Conservation (phyloP, 164 flowering plant species). For the Akebia trifoliata region DNA sequence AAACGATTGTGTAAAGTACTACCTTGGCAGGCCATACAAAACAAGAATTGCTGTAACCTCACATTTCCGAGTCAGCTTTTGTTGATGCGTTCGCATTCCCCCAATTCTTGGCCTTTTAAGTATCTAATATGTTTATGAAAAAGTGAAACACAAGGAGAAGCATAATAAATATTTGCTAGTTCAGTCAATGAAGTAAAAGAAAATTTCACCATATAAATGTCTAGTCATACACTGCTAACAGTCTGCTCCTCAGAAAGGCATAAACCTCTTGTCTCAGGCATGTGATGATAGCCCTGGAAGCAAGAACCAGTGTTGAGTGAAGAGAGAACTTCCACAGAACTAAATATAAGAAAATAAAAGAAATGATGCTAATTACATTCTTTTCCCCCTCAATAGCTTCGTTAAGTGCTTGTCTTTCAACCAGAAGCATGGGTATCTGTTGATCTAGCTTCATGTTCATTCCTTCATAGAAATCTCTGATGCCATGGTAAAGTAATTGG, state of each 20-base stretch:
- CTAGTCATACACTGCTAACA: constrained; percentile 68
- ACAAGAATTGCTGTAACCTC: constrained; percentile 98
- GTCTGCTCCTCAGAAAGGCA: constrained; percentile 99
- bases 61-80: constrained; percentile 78
- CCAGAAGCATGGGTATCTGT: constrained; percentile 90
- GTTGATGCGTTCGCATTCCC: constrained; percentile 72
- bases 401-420: constrained; percentile 89
- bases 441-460: constrained; percentile 93
- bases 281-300: constrained; percentile 83
- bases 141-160: constrained; percentile 1
- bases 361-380: constrained; percentile 39
- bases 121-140: constrained; percentile 42
- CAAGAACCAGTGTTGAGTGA: constrained; percentile 29
- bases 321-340: neutral
- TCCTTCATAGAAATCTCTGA: constrained; percentile 87
- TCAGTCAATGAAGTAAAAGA: neutral
- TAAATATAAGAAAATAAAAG: constrained; percentile 7
- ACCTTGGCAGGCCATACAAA: constrained; percentile 95
- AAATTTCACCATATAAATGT: neutral
- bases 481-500: constrained; percentile 83
- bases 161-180: neutral
- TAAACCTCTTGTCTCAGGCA: constrained; percentile 98
- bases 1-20: neutral
- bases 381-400: constrained; percentile 95
- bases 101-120: constrained; percentile 65